Conservation (phyloP, 2,329 filamentous ascomycete species). For the Phyllosticta capitalensis region DNA sequence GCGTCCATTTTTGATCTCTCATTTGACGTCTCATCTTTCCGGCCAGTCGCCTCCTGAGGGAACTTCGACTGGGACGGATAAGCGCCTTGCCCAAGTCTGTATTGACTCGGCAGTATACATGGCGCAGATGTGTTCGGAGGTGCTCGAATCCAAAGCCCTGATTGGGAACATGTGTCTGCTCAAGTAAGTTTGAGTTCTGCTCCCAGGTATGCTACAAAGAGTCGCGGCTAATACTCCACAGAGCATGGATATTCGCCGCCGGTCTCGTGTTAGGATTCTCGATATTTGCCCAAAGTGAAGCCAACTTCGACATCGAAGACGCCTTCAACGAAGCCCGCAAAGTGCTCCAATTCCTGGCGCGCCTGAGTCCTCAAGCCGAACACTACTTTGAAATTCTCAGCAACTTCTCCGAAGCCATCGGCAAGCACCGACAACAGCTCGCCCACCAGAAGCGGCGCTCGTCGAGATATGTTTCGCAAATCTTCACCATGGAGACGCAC, state of each 20-base stretch:
- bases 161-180: conserved; percentile 50
- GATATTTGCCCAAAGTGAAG: conserved; percentile 42
- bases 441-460: conserved; percentile 8
- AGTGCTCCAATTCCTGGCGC: conserved; percentile 40
- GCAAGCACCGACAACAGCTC: conserved; percentile 14
- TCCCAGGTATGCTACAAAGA: background rate
- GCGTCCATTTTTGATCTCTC: conserved; percentile 45
- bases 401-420: conserved; percentile 16
- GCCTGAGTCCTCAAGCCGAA: conserved; percentile 45
- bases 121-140: conserved; percentile 44
- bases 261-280: conserved; percentile 49
- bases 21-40: conserved; percentile 28
- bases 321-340: conserved; percentile 43
- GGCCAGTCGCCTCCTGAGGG: conserved; percentile 18
- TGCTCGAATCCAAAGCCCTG: conserved; percentile 35
- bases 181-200: conserved; percentile 41
- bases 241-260: conserved; percentile 47
- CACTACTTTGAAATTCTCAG: conserved; percentile 49
- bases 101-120: conserved; percentile 48
- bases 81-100: conserved; percentile 41
- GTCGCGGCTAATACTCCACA: conserved; percentile 15
- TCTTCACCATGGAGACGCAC: conserved; percentile 1
- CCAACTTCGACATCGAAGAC: conserved; percentile 36
- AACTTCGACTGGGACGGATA: background rate
- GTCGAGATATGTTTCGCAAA: background rate